Percentiles rank a stretch among this genome's conserved stretches.
Evolutionary conservation across 2,329 filamentous ascomycete genomes (phyloP).

Genomic region (Fusarium continuum): DNA sequence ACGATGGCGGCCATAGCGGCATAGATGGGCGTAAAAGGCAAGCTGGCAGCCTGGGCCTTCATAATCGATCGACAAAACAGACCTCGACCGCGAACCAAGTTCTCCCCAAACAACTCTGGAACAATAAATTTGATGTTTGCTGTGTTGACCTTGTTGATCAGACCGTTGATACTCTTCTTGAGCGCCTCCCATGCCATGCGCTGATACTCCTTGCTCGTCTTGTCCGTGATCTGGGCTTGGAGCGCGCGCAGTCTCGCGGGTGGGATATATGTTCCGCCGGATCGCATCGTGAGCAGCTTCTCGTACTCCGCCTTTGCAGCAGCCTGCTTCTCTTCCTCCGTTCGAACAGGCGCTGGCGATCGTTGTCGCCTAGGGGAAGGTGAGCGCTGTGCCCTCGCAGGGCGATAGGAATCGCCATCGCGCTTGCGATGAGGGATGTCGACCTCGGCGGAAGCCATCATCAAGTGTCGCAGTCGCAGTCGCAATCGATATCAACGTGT

Average conservation of each 20-base stretch:
- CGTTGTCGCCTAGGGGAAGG: slow-evolving; percentile 46
- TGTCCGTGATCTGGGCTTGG: slow-evolving; percentile 97
- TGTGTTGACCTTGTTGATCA: slow-evolving; percentile 99
- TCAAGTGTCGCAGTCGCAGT: slow-evolving; percentile 1
- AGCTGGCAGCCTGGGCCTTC: slow-evolving; percentile 95
- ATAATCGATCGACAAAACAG: slow-evolving; percentile 96
- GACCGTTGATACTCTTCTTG: slow-evolving; percentile 97
- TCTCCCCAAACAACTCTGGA: slow-evolving; percentile 94
- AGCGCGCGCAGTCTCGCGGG: slow-evolving; percentile 89
- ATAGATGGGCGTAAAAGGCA: slow-evolving; percentile 96
- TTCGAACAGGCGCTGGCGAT: slow-evolving; percentile 56
- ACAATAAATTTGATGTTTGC: slow-evolving; percentile 98
- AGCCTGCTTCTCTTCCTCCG: slow-evolving; percentile 86
- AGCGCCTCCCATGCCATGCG: slow-evolving; percentile 99
- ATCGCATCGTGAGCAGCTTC: slow-evolving; percentile 90
- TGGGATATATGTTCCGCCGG: slow-evolving; percentile 95
- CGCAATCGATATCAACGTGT: slow-evolving; percentile 2
- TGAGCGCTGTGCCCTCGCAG: slow-evolving; percentile 45
- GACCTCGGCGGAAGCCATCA: slow-evolving; percentile 59
- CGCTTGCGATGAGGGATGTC: slow-evolving; percentile 53
- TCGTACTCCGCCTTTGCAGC: slow-evolving; percentile 92
- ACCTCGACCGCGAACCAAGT: slow-evolving; percentile 88
- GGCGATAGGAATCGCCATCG: slow-evolving; percentile 63
- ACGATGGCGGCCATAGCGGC: slow-evolving; percentile 96
- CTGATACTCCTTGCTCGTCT: slow-evolving; percentile 95